Conservation (phyloP, 805 yeast genomes). For the Pichia exigua region DNA sequence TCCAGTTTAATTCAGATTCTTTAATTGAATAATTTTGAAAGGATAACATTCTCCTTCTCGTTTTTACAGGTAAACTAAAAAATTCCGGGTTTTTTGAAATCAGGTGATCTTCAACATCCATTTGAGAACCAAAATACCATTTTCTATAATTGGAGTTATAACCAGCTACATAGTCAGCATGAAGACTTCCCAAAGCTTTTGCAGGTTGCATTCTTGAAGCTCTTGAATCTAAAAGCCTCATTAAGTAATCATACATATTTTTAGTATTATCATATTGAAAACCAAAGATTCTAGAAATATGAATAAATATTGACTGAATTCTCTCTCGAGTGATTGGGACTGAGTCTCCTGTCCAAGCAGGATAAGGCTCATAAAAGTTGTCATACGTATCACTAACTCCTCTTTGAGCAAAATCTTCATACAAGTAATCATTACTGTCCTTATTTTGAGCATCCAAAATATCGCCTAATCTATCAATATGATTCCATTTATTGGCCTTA, state of each 20-base stretch:
- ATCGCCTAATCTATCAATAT: slow-evolving; percentile 29
- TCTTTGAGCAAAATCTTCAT: slow-evolving; percentile 21
- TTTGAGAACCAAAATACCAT: slow-evolving; percentile 71
- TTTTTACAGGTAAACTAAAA: slow-evolving; percentile 29
- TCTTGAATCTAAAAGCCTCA: slow-evolving; percentile 59
- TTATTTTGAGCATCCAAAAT: slow-evolving; percentile 25
- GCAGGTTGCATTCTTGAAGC: slow-evolving; percentile 55
- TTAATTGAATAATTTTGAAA: slow-evolving; percentile 25
- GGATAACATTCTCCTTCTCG: slow-evolving; percentile 7
- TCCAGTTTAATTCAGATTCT: slow-evolving; percentile 46
- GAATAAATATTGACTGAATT: slow-evolving; percentile 49
- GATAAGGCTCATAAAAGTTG: slow-evolving; percentile 42
- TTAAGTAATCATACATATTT: slow-evolving; percentile 59
- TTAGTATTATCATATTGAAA: slow-evolving; percentile 59
- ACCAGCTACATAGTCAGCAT: slow-evolving; percentile 74
- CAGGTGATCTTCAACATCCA: slow-evolving; percentile 42
- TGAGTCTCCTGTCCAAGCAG: slow-evolving; percentile 39
- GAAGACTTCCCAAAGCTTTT: slow-evolving; percentile 51
- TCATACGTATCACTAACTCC: slow-evolving; percentile 37
- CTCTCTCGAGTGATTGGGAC: slow-evolving; percentile 45
- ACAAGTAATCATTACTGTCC: slow-evolving; percentile 28
- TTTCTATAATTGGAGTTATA: slow-evolving; percentile 57
- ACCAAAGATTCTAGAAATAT: slow-evolving; percentile 49
- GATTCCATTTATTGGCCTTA: slow-evolving; percentile 38
- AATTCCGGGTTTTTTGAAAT: slow-evolving; percentile 27